A percentile compares a stretch with the other conserved stretches of the same genome.
phyloP scores from a whole-genome alignment of 164 flowering plant species.

The Paratinospora sagittata region DNA sequence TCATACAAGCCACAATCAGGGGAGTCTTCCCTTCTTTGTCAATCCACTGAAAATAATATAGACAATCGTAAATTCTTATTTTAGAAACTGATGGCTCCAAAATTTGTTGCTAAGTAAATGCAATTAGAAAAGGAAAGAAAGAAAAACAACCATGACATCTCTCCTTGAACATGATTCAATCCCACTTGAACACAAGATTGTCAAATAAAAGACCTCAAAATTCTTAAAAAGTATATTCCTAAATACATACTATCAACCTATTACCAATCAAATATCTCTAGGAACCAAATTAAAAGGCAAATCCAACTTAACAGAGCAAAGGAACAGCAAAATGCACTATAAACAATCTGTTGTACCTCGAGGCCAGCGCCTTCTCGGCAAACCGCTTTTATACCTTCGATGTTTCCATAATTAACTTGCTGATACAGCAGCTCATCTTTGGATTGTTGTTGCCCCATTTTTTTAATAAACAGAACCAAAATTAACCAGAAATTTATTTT shows the following conservation, averaged over 20 bases:
- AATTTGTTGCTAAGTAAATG: neutral
- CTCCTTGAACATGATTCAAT: too few relatives aligned
- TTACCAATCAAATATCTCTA: too few relatives aligned
- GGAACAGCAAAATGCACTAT: neutral
- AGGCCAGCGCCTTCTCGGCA: constrained; percentile 53
- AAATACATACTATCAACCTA: too few relatives aligned
- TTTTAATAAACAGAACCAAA: too few relatives aligned
- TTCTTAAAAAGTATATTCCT: too few relatives aligned
- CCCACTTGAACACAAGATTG: too few relatives aligned
- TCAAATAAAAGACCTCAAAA: too few relatives aligned
- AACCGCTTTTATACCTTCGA: constrained; percentile 49
- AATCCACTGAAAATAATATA: constrained; percentile 57
- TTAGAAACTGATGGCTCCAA: neutral
- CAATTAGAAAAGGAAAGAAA: neutral
- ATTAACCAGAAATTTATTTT: too few relatives aligned
- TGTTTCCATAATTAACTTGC: constrained; percentile 46
- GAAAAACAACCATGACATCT: neutral
- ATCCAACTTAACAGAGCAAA: neutral
- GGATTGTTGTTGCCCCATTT: constrained; percentile 62
- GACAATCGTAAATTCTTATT: neutral
- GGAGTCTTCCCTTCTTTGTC: constrained; percentile 94
- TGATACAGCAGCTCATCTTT: constrained; percentile 58
- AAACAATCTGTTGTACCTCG: constrained; percentile 37
- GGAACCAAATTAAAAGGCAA: too few relatives aligned
- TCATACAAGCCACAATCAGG: constrained; percentile 66